Base-by-base conservation (phyloP, 2,329 filamentous ascomycete species). In the Periconia digitata region DNA sequence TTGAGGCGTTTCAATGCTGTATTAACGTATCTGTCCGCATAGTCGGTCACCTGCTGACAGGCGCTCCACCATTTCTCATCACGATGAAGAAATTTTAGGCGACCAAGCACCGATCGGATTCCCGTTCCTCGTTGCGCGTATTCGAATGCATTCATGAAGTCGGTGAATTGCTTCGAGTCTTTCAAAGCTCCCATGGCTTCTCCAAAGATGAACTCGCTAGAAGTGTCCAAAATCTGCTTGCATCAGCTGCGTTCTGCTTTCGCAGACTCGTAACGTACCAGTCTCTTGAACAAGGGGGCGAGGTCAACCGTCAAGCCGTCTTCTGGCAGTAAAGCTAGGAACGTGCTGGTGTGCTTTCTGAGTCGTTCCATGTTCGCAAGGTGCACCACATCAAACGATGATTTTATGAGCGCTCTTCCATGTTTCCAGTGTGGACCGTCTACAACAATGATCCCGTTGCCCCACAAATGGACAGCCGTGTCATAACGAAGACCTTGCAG, bases 241-340 rank as follows among this genome's bases (percentile, higher is more conserved):
- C 21, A 16, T 46, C 15, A 46, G 23, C 18, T 10, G 21, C n/a
- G 8, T 5, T 4, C 27, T 21, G 13, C 20, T 36, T 36, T 17
- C 21, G 6, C 23, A 32, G 4, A 21, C 4, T 35, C 13, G 20
- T 15, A 16, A 22, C 44, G n/a, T 40, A 46, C 44, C 15, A 65
- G 46, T 8, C 59, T 43, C 17, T 62, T 59, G 34, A 70, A 59
- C 7, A 66, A 43, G 8, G 60, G 59, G 38, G 64, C 57, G n/a
- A 69, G 43, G 40, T 69, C 58, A 2, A 66, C 51, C 4, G 55
- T 56, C 0, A 35, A 42, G 0, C 60, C 60, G 45, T 63, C 8
- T 32, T 10, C 4, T 5, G 27, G 27, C n/a, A 32, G 27, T 32
- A 32, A 32, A 32, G 4, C 8, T 10, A 32, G 27, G 8, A 32